A percentile compares a stretch with the other conserved stretches of the same genome.
phyloP scores from a whole-genome alignment of 805 yeast genomes.

The Candida vaughaniae region DNA sequence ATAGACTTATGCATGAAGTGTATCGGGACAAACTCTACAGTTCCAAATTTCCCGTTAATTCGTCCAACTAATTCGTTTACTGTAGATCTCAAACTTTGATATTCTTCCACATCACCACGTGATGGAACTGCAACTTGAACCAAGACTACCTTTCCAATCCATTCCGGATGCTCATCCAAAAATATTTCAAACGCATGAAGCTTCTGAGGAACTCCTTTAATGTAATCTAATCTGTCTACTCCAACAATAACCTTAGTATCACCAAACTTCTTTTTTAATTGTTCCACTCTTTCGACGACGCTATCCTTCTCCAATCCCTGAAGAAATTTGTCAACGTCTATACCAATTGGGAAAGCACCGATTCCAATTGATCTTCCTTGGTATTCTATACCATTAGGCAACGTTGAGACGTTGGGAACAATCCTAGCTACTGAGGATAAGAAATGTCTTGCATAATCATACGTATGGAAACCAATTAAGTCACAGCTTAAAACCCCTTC shows the following conservation, averaged over 20 bases:
- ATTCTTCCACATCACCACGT: slow-evolving; percentile 97
- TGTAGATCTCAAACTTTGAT: slow-evolving; percentile 87
- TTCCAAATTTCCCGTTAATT: slow-evolving; percentile 93
- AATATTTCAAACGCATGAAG: slow-evolving; percentile 95
- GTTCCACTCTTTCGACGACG: slow-evolving; percentile 65
- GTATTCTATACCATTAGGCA: slow-evolving; percentile 87
- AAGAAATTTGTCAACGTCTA: slow-evolving; percentile 87
- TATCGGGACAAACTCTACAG: slow-evolving; percentile 95
- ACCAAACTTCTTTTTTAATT: slow-evolving; percentile 61
- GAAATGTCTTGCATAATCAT: slow-evolving; percentile 96
- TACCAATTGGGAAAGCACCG: slow-evolving; percentile 99
- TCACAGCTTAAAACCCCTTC: slow-evolving; percentile 93
- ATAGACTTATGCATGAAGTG: slow-evolving; percentile 94
- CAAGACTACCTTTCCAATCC: slow-evolving; percentile 95
- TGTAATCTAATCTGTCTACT: slow-evolving; percentile 93
- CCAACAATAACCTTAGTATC: slow-evolving; percentile 90
- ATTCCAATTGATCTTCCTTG: slow-evolving; percentile 75
- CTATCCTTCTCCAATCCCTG: slow-evolving; percentile 66
- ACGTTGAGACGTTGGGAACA: slow-evolving; percentile 67
- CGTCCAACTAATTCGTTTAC: slow-evolving; percentile 96
- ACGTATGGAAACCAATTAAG: slow-evolving; percentile 97
- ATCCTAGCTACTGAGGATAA: slow-evolving; percentile 85
- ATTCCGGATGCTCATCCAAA: slow-evolving; percentile 89
- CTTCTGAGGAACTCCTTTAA: slow-evolving; percentile 97
- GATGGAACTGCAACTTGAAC: slow-evolving; percentile 98